phyloP scores from a whole-genome alignment of 2,329 filamentous ascomycete species.

The Colletotrichum scovillei region DNA sequence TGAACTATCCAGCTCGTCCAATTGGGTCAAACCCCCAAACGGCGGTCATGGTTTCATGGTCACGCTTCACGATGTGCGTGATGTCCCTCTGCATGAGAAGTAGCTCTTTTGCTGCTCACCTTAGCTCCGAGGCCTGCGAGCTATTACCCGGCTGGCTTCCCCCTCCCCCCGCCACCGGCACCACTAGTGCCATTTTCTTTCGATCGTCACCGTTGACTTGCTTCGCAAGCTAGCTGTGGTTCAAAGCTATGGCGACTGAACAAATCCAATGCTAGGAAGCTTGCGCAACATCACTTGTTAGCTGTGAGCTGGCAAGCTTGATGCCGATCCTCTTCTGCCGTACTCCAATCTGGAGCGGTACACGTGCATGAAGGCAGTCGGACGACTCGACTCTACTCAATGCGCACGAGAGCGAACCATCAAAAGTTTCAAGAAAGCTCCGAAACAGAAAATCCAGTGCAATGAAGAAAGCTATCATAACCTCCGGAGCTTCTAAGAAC shows the following conservation, averaged over 20 bases:
- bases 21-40: background rate
- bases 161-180: background rate
- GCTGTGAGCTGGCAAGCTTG: background rate
- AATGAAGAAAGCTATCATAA: conserved; percentile 32
- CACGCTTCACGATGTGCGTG: conserved; percentile 2
- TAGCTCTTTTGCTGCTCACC: too few species aligned
- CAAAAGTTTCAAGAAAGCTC: background rate
- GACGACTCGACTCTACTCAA: background rate
- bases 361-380: background rate
- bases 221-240: background rate
- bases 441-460: conserved; percentile 32
- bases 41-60: background rate
- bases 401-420: background rate
- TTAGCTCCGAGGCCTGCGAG: background rate
- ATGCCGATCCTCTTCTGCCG: background rate
- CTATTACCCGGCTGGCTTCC: background rate
- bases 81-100: background rate
- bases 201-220: background rate
- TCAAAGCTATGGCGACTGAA: background rate
- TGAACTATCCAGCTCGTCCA: background rate
- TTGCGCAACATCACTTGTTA: background rate
- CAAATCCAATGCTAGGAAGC: background rate
- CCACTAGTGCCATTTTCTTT: background rate
- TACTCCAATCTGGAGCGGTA: background rate
- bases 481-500: conserved; percentile 32